These are phyloP conservation scores for Dissophora globulifera DNA, from an alignment of 192 early-diverging fungal genomes.

Conservation along the genomic window DNA sequence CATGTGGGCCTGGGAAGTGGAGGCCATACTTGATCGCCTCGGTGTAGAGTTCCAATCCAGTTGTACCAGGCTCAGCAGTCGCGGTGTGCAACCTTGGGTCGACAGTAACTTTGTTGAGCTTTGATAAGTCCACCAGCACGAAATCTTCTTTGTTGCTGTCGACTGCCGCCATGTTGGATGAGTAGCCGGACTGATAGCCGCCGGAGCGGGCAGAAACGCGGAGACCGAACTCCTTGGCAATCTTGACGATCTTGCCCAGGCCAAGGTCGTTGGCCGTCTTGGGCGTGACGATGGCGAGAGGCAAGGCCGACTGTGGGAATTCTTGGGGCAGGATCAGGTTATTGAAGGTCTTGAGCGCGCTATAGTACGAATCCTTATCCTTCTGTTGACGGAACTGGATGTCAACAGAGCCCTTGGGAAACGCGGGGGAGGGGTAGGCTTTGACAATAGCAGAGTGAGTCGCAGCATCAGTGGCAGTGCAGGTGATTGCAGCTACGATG, in stretches of 20 bases:
- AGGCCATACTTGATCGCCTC: slow-evolving; percentile 52
- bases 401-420: slow-evolving; percentile 14
- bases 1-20: slow-evolving; percentile 46
- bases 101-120: slow-evolving; percentile 38
- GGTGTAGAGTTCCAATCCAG: slow-evolving; percentile 37
- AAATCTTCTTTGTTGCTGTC: slow-evolving; percentile 41
- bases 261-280: slow-evolving; percentile 38
- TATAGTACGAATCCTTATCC: slow-evolving; percentile 31
- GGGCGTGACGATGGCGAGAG: slow-evolving; percentile 33
- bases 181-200: slow-evolving; percentile 47
- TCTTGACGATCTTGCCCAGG: slow-evolving; percentile 28
- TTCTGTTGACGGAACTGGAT: slow-evolving; percentile 44
- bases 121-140: slow-evolving; percentile 42
- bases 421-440: slow-evolving; percentile 10
- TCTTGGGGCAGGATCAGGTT: slow-evolving; percentile 44
- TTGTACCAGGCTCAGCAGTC: slow-evolving; percentile 46
- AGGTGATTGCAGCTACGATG: slow-evolving; percentile 31
- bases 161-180: slow-evolving; percentile 49
- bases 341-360: slow-evolving; percentile 51
- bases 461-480: slow-evolving; percentile 16
- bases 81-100: slow-evolving; percentile 36
- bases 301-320: slow-evolving; percentile 35
- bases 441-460: slow-evolving; percentile 16
- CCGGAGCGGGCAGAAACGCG: slow-evolving; percentile 49
- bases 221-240: slow-evolving; percentile 37